phyloP scores from a whole-genome alignment of 805 yeast genomes.

The Cephaloascus fragrans region DNA sequence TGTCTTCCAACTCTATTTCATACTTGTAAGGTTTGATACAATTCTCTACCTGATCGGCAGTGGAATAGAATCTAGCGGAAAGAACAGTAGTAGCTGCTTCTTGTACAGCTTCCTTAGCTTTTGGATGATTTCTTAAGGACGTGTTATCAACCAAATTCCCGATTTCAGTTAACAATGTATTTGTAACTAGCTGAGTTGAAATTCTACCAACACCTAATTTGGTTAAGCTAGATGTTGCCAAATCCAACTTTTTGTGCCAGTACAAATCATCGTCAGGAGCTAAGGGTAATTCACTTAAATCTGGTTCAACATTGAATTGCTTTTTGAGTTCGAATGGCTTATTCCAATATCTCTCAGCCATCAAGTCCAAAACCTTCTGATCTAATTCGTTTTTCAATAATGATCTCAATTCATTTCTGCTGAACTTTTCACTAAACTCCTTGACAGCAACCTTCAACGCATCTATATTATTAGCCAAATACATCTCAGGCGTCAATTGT shows the following conservation, averaged over 20 bases:
- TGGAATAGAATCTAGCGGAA: slow-evolving; percentile 70
- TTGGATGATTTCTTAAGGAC: slow-evolving; percentile 75
- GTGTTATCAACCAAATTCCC: slow-evolving; percentile 65
- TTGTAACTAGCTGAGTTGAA: slow-evolving; percentile 75
- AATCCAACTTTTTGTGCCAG: slow-evolving; percentile 84
- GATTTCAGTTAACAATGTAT: slow-evolving; percentile 70
- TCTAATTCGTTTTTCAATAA: slow-evolving; percentile 78
- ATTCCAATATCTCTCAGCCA: slow-evolving; percentile 93
- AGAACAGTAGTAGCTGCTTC: slow-evolving; percentile 81
- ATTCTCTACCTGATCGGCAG: slow-evolving; percentile 98
- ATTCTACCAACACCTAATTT: slow-evolving; percentile 91
- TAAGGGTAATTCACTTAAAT: slow-evolving; percentile 44
- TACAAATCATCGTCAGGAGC: slow-evolving; percentile 59
- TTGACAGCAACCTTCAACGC: slow-evolving; percentile 76
- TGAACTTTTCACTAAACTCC: slow-evolving; percentile 75
- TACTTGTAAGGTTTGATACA: slow-evolving; percentile 97
- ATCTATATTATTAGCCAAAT: slow-evolving; percentile 87
- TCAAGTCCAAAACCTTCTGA: slow-evolving; percentile 75
- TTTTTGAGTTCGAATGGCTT: slow-evolving; percentile 27
- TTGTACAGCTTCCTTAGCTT: slow-evolving; percentile 69
- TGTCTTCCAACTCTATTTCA: slow-evolving; percentile 91
- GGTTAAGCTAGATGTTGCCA: slow-evolving; percentile 75
- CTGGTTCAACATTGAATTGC: slow-evolving; percentile 28
- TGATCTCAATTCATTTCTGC: slow-evolving; percentile 72
- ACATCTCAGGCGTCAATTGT: slow-evolving; percentile 86